Percentiles rank a stretch among this genome's conserved stretches.
phyloP scores from a whole-genome alignment of 768 basidiomycete genomes.

The Psilocybe azurescens region DNA sequence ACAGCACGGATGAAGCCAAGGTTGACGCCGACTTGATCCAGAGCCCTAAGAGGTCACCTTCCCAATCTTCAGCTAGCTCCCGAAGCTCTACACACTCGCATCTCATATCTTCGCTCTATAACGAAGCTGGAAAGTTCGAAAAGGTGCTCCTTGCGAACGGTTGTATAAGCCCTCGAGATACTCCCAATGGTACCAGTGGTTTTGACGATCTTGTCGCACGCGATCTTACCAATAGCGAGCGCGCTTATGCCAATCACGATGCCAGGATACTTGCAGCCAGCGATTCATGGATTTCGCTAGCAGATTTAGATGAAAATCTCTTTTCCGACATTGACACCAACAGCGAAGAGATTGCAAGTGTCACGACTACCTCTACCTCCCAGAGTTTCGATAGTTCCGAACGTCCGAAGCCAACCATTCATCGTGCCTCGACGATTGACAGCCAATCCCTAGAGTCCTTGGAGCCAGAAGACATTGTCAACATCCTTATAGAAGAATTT shows the following conservation, averaged over 20 bases:
- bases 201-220: slow-evolving; percentile 49
- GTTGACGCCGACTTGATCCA: not conserved
- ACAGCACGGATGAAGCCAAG: not conserved
- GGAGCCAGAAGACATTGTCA: slow-evolving; percentile 52
- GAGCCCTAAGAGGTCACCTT: not conserved
- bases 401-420: slow-evolving; percentile 22
- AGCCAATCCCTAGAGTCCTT: slow-evolving; percentile 37
- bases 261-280: slow-evolving; percentile 43
- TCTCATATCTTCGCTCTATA: slow-evolving; percentile 39
- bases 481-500: slow-evolving; percentile 60
- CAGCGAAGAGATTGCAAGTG: slow-evolving; percentile 9
- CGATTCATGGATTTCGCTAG: slow-evolving; percentile 32
- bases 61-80: not conserved
- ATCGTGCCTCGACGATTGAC: slow-evolving; percentile 28
- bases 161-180: slow-evolving; percentile 24
- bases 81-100: not conserved
- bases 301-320: slow-evolving; percentile 17
- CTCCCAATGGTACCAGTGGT: slow-evolving; percentile 30
- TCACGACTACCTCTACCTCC: not conserved
- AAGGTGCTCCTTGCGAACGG: slow-evolving; percentile 35
- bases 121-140: slow-evolving; percentile 43
- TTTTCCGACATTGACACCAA: slow-evolving; percentile 18
- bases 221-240: slow-evolving; percentile 42
- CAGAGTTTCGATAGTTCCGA: slow-evolving; percentile 6
- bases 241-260: slow-evolving; percentile 36